Evolutionary conservation across 495 filamentous ascomycete genomes (phyloP).

Genomic region (Podospora pseudoanserina): DNA sequence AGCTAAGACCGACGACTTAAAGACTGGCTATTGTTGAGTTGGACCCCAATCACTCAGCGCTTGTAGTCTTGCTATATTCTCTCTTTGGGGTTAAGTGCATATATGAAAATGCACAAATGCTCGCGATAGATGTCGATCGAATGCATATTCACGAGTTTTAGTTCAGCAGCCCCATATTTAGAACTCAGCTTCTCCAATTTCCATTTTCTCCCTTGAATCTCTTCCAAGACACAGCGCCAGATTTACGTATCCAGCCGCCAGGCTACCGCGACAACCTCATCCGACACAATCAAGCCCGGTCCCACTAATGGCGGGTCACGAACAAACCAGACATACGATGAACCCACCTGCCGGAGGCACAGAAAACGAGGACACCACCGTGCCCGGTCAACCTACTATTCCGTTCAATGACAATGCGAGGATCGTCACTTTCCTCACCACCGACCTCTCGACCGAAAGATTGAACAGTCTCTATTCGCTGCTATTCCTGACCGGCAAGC

Average conservation of each 20-base stretch:
- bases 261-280: neutral
- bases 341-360: neutral
- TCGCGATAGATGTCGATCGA: neutral
- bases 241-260: neutral
- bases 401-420: neutral
- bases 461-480: neutral
- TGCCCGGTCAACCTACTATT: slow-evolving; percentile 2
- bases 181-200: neutral
- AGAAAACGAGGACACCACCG: neutral
- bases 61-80: neutral
- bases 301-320: neutral
- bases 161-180: neutral
- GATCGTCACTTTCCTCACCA: neutral
- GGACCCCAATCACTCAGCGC: neutral
- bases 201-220: neutral
- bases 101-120: neutral
- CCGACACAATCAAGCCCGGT: neutral
- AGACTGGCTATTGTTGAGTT: neutral
- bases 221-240: neutral
- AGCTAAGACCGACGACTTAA: neutral
- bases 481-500: neutral
- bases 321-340: neutral
- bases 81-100: neutral
- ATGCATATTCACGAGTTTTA: neutral
- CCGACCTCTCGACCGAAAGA: neutral